Evolutionary conservation across 306 rosid species (phyloP), one percentile per base, ranked within the genome.

Genomic region (Gastrolobium bilobum): DNA sequence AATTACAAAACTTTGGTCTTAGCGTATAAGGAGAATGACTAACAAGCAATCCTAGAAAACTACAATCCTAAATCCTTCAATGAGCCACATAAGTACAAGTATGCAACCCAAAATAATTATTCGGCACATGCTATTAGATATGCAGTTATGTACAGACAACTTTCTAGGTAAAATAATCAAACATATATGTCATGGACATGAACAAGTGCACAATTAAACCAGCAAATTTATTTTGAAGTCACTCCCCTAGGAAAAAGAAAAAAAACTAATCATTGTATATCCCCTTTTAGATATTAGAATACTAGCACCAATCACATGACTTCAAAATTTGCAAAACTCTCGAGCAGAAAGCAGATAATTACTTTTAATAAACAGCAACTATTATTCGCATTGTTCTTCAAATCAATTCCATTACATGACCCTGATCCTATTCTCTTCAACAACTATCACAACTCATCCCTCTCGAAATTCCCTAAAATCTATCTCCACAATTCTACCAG

Each of bases 391-490:
- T 48, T 14, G 20, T 40, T 73, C 59, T 33, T 52, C 50, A 52
- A 29, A 52, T 43, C 20, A 42, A 73, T 80, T 62, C 7, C 57
- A 67, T 20, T 13, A 59, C 64, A 57, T 31, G 50, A 62, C 78
- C 9, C 75, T 13, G 8, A 38, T 60, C 73, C 34, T 48, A 78
- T 46, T 29, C 9, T 46, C 44, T 52, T n/a, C 73, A 63, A 10
- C 7, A 62, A 68, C 5, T 60, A 31, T 42, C 26, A 68, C 20
- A 73, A 34, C 61, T 40, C 57, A 73, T 43, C 43, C 51, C 3
- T 29, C 56, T 11, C 14, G 44, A 75, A 79, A 65, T 83, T n/a
- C 20, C 74, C 51, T 11, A 71, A 71, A 80, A 65, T 8, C 57
- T 0, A 66, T 20, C 35, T 53, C 43, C 2, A 42, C 4, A 51